phyloP scores from a whole-genome alignment of 2,329 filamentous ascomycete species.

The Erysiphe pulchra region DNA sequence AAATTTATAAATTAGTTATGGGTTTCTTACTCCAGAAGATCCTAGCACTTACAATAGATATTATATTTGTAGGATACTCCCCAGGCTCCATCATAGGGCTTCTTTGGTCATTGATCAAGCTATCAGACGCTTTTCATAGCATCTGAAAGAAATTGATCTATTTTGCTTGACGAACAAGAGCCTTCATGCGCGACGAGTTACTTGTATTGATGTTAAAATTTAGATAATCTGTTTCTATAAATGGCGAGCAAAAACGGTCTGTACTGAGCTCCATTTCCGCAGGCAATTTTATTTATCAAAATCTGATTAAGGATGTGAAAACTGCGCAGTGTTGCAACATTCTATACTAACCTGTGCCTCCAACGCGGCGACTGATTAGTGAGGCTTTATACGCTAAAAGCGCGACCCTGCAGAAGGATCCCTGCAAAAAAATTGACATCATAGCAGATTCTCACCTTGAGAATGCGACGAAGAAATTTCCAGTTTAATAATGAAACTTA shows the following conservation, averaged over 20 bases:
- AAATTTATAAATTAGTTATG: neutral
- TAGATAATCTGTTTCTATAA: neutral
- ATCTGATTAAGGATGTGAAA: too few relatives aligned
- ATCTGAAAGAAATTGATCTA: neutral
- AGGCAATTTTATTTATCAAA: neutral
- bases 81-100: slow-evolving; percentile 13
- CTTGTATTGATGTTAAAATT: neutral
- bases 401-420: too few relatives aligned
- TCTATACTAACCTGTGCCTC: too few relatives aligned
- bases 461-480: too few relatives aligned
- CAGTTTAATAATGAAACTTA: slow-evolving; percentile 40
- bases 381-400: too few relatives aligned
- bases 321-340: too few relatives aligned
- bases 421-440: too few relatives aligned
- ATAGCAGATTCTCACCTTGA: too few relatives aligned
- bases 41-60: slow-evolving; percentile 11
- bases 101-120: slow-evolving; percentile 3
- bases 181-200: neutral
- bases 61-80: slow-evolving; percentile 14
- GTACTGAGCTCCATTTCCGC: neutral
- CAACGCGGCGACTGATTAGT: too few relatives aligned
- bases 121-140: neutral
- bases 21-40: neutral
- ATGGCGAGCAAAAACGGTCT: neutral
- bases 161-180: neutral